Percentiles rank a stretch among this genome's conserved stretches.
phyloP scores from a whole-genome alignment of 257 asterid genomes.

The Mitragyna speciosa region DNA sequence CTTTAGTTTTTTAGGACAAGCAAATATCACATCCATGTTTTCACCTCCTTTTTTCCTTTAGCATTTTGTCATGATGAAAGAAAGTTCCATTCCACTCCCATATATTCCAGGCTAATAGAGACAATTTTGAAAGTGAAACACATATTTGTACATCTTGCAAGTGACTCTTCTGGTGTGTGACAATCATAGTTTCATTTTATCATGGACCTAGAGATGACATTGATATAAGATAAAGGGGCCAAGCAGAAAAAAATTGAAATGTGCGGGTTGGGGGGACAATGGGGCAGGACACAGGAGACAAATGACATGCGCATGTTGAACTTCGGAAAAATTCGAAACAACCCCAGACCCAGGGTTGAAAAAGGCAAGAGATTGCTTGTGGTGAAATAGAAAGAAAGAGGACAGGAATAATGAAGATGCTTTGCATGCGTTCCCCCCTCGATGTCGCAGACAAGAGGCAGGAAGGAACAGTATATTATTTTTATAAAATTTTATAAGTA shows the following conservation, averaged over 20 bases:
- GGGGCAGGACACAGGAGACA: slow-evolving; percentile 16
- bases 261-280: slow-evolving; percentile 4
- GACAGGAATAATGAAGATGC: slow-evolving; percentile 48
- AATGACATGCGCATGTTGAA: slow-evolving; percentile 35
- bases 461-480: too few species aligned
- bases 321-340: slow-evolving; percentile 9
- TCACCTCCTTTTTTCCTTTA: neutral
- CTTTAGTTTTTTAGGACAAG: neutral
- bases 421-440: slow-evolving; percentile 54
- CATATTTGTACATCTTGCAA: slow-evolving; percentile 7
- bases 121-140: slow-evolving; percentile 13
- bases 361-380: slow-evolving; percentile 23
- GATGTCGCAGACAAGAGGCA: slow-evolving; percentile 9
- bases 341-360: slow-evolving; percentile 2
- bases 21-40: neutral
- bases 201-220: neutral
- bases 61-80: neutral
- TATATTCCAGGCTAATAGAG: slow-evolving; percentile 4
- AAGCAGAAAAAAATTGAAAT: slow-evolving; percentile 5
- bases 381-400: slow-evolving; percentile 41
- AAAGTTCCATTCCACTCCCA: neutral
- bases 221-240: neutral
- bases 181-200: neutral
- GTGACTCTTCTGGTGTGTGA: slow-evolving; percentile 2
- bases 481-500: too few species aligned